Base-by-base conservation (phyloP, 495 filamentous ascomycete species). In the Evansstolkia leycettana region DNA sequence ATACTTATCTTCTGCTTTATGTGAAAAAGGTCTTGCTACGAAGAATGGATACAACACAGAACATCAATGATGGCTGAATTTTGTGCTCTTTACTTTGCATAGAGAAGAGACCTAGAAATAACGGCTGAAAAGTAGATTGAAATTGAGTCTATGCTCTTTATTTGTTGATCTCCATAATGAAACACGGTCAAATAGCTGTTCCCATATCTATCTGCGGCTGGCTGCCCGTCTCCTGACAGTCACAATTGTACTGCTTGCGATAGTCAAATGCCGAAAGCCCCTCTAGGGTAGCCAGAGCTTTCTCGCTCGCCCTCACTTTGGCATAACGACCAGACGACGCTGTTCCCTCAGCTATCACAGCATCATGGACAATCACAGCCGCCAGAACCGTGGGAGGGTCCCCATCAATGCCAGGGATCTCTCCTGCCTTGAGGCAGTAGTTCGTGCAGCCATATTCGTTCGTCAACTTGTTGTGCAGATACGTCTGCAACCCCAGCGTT, bases 331-430 rank as follows among this genome's bases (percentile, higher is more conserved):
- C 66, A 33, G 75, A 84, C 6, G 62, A 68, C 0, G 75, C 74
- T 25, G 64, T 61, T 0, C 69, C 76, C 35, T 80, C 65, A 0
- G 75, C 76, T 23, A 85, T 49, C 32, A 84, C 65, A 27, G 70
- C 45, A 28, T 73, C 69, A 47, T 98, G 90, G 5, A 96, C 70
- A 48, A 89, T 64, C 13, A 95, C 68, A 2, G 73, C 84, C 1
- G 82, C 81, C 3, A 88, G 61, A 10, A 86, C 62, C 34, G 63
- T 54, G 4, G 56, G 51, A 10, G 60, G 56, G 0, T 62, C 58
- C 14, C 62, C 58, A 38, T 70, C 67, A 4, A 58, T 46, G 7
- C 51, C 43, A 0, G 65, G 62, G 7, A 73, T 40, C 20, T 73
- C 62, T 10, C 58, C 59, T 1, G 72, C 55, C 43, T 73, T 69